Evolutionary conservation across 176 grass and related monocot species (phyloP).

Genomic region (Avena atlantica): DNA sequence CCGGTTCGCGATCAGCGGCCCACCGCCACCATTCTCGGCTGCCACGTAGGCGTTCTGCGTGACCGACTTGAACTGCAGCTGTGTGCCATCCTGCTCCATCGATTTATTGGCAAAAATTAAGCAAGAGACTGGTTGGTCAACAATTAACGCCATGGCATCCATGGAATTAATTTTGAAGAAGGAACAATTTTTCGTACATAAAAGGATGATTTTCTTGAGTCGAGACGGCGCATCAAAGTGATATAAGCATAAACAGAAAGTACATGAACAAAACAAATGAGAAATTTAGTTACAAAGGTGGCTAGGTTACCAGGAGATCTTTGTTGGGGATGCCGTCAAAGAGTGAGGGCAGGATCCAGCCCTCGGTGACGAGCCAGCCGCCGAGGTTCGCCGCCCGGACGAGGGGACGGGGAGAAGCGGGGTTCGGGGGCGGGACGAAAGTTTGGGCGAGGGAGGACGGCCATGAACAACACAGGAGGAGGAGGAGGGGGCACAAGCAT

Average conservation of each 20-base stretch:
- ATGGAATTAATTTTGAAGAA: no score
- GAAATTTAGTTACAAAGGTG: no score
- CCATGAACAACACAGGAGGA: conserved; percentile 1
- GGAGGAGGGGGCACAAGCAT: neutral
- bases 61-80: conserved; percentile 68
- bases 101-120: neutral
- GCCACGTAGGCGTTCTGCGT: conserved; percentile 48
- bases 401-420: neutral
- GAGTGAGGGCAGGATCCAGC: conserved; percentile 68
- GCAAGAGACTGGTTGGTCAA: no score
- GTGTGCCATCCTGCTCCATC: conserved; percentile 59
- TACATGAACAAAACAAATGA: no score
- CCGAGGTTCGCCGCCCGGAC: conserved; percentile 60
- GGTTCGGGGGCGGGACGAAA: neutral
- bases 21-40: conserved; percentile 60
- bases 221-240: no score
- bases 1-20: conserved; percentile 51
- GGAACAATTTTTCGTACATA: no score
- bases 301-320: conserved; percentile 45
- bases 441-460: neutral
- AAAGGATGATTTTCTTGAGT: no score
- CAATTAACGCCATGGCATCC: no score
- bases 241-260: no score
- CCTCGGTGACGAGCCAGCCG: conserved; percentile 74
- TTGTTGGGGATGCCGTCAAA: conserved; percentile 78